Base-by-base conservation (phyloP, 371 early-diverging fungal genomes). In the Haplosporangium sp. region DNA sequence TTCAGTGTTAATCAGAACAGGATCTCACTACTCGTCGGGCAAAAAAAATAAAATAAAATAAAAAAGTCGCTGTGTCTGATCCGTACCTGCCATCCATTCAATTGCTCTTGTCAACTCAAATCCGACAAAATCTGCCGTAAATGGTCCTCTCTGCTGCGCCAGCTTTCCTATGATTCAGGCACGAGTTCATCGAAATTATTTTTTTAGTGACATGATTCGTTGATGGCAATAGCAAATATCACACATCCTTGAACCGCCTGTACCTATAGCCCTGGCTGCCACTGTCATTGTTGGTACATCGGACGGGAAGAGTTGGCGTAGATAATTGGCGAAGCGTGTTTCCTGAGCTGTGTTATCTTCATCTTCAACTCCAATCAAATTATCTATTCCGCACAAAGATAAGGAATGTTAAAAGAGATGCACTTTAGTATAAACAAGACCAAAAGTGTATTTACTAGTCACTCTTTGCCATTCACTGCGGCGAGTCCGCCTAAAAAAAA, bases 81-180 rank as follows among this genome's bases (percentile, higher is more conserved):
- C 42, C 70, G n/a, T 73, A 90, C 92, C 93, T 87, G 95, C 94
- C 48, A 97, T 85, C 94, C 95, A 95, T 82, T 97, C 97, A n/a
- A 97, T 69, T 0, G 96, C 94, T 67, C 94, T 85, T 75, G 94
- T 94, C 10, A 96, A 91, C 83, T 97, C 96, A 63, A 92, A 91
- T 67, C 95, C 95, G 5, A 96, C 95, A 67, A 94, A 89, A 67
- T 95, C 94, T 3, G 95, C 90, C 4, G 93, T 94, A 52, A 93
- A 85, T 0, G 94, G 90, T 27, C 94, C 92, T 34, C 94, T 92
- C 56, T 92, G 88, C 37, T 89, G 87, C 3, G 94, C 95, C 75
- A 95, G 83, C 9, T 90, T 88, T 17, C 93, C 93, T 92, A 47
- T 10, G 37, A 47, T 20, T 1, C 50, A 50, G 50, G 50, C 50